A percentile compares a stretch with the other conserved stretches of the same genome.
phyloP scores from a whole-genome alignment of 768 basidiomycete species.

The Tulasnella sp. region DNA sequence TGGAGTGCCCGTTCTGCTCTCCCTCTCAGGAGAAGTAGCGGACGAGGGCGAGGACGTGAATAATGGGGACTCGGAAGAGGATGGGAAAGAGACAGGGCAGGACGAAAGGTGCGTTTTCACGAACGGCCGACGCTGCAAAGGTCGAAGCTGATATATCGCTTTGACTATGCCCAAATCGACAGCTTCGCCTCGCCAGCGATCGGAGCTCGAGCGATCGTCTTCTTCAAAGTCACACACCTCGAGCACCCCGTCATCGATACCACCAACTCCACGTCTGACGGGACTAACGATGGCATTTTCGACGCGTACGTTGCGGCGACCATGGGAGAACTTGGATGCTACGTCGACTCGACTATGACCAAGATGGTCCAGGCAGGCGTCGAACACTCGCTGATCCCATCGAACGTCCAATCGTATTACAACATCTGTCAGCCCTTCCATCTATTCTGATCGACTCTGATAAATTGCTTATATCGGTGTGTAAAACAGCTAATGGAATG shows the following conservation, averaged over 20 bases:
- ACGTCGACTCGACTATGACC: slow-evolving; percentile 63
- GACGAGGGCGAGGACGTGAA: slow-evolving; percentile 17
- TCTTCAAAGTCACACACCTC: slow-evolving; percentile 69
- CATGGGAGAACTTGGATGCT: slow-evolving; percentile 69
- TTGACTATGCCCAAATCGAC: background rate
- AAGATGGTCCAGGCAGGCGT: slow-evolving; percentile 70
- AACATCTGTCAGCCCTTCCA: slow-evolving; percentile 35
- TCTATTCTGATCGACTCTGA: too few species aligned
- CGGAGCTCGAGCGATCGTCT: slow-evolving; percentile 41
- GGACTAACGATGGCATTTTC: slow-evolving; percentile 20
- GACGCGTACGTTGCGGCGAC: slow-evolving; percentile 46
- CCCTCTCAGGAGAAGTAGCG: slow-evolving; percentile 15
- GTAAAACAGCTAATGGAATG: background rate
- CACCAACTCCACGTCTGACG: slow-evolving; percentile 25
- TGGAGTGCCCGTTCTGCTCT: slow-evolving; percentile 38
- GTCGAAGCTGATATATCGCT: too few species aligned
- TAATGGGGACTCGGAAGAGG: slow-evolving; percentile 19
- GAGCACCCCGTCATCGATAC: slow-evolving; percentile 47
- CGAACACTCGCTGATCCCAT: slow-evolving; percentile 51
- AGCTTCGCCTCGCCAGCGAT: slow-evolving; percentile 19
- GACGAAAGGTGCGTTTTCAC: slow-evolving; percentile 21
- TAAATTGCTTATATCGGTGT: background rate
- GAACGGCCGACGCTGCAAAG: background rate
- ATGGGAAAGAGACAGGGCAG: slow-evolving; percentile 22
- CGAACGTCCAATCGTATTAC: slow-evolving; percentile 37